Evolutionary conservation across 345 rosid species (phyloP), one percentile per base, ranked within the genome.

Genomic region (Dimocarpus longan): DNA sequence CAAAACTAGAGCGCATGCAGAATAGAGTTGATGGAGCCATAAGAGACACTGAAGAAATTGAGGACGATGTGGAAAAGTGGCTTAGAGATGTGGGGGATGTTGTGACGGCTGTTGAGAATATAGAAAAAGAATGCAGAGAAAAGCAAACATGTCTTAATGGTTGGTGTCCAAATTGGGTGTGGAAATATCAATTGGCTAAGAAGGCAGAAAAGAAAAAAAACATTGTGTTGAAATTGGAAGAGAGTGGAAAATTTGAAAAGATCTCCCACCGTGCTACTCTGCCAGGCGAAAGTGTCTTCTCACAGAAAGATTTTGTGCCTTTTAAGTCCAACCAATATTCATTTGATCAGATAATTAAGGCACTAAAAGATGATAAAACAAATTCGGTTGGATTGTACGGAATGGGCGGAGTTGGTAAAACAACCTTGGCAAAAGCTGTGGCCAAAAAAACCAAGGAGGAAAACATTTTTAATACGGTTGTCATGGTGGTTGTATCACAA

Each of bases 331-430:
- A 7, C 0, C 50, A 48, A 28, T 10, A 1, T 10, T 10, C 79
- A 8, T 66, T 11, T 8, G 9, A 66, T 54, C n/a, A 52, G 37
- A 67, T 54, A 6, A 48, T 80, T 26, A 50, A 68, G 21, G 74
- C 76, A 10, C 5, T 77, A 5, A 40, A 10, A 16, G 42, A 42
- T 22, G 39, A 67, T 39, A 19, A 39, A 28, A 28, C 60, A 1
- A 67, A 43, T 37, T 46, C 21, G 32, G 21, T 81, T 3, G 80
- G 84, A n/a, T 68, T 81, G 57, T 72, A 37, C 10, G 84, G 84
- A 3, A 76, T 71, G 63, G 80, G 80, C 3, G 84, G 80, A 18
- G 74, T 37, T 1, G 48, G 24, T 66, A 66, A 66, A 19, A 66
- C 70, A 18, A 28, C 78, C 1, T 57, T 81, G 16, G 80, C 60